phyloP scores from a whole-genome alignment of 2,329 filamentous ascomycete genomes.

The Aspergillus latus region DNA sequence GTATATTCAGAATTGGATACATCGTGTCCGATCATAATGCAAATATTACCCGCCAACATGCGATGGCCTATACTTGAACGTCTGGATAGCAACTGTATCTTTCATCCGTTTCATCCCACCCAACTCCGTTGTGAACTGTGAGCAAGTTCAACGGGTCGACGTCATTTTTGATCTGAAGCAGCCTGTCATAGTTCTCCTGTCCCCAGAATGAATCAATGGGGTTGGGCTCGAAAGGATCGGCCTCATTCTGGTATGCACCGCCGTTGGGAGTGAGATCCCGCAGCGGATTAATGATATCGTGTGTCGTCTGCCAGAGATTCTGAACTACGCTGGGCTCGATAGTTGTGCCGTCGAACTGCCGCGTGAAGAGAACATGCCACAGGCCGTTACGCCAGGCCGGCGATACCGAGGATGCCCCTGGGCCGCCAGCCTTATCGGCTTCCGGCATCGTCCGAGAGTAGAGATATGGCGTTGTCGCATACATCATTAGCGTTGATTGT shows the following conservation, averaged over 20 bases:
- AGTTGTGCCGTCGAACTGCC: background rate
- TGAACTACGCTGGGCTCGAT: slow-evolving; percentile 9
- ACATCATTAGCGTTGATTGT: background rate
- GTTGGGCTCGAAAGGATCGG: slow-evolving; percentile 17
- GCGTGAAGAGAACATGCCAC: slow-evolving; percentile 19
- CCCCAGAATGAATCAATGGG: slow-evolving; percentile 17
- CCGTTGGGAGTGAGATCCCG: slow-evolving; percentile 16
- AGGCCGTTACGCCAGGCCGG: slow-evolving; percentile 21
- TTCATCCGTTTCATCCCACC: slow-evolving; percentile 13
- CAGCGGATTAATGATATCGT: slow-evolving; percentile 16
- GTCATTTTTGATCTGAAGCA: slow-evolving; percentile 16
- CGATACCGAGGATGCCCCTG: slow-evolving; percentile 17
- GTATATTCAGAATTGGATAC: background rate
- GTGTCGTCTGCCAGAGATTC: slow-evolving; percentile 10
- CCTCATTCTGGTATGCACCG: slow-evolving; percentile 20
- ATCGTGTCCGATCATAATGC: background rate
- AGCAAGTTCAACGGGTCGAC: slow-evolving; percentile 16
- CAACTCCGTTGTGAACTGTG: slow-evolving; percentile 16
- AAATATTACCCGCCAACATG: background rate
- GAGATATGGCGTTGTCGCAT: slow-evolving; percentile 3
- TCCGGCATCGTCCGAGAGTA: slow-evolving; percentile 12
- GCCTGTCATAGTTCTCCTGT: slow-evolving; percentile 15
- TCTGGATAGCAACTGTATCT: slow-evolving; percentile 17
- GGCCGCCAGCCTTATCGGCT: slow-evolving; percentile 13
- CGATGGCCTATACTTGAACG: slow-evolving; percentile 3